Conservation (phyloP, 805 yeast genomes). For the Pichia nakasei region DNA sequence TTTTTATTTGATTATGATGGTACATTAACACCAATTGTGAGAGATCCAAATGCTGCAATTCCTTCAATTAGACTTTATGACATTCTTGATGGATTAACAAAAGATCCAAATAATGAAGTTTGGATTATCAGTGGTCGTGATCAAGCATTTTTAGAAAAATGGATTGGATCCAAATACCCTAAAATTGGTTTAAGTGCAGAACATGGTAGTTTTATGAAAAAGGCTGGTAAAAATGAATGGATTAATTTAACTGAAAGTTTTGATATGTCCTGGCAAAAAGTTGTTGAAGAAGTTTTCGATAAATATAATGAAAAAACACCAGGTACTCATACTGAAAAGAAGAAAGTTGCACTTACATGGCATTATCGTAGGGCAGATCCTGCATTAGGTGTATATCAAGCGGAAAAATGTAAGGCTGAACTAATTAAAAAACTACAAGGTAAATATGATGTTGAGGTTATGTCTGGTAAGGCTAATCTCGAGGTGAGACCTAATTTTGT, state of each 20-base stretch:
- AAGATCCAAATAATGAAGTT: slow-evolving; percentile 74
- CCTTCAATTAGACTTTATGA: slow-evolving; percentile 68
- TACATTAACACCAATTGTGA: slow-evolving; percentile 90
- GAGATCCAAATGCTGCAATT: slow-evolving; percentile 96
- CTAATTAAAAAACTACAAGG: slow-evolving; percentile 43
- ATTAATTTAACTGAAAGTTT: slow-evolving; percentile 68
- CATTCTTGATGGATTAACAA: slow-evolving; percentile 49
- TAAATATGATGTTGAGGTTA: slow-evolving; percentile 80
- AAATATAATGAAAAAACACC: slow-evolving; percentile 83
- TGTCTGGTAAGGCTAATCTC: slow-evolving; percentile 94
- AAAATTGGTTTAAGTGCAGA: slow-evolving; percentile 85
- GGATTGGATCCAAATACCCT: slow-evolving; percentile 64
- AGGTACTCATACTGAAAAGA: slow-evolving; percentile 77
- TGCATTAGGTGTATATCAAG: slow-evolving; percentile 82
- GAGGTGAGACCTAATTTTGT: slow-evolving; percentile 95
- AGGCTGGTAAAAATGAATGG: slow-evolving; percentile 62
- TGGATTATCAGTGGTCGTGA: slow-evolving; percentile 98
- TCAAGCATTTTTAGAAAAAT: slow-evolving; percentile 75
- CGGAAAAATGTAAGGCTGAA: slow-evolving; percentile 60
- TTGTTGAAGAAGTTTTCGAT: slow-evolving; percentile 64
- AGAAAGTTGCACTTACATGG: slow-evolving; percentile 95
- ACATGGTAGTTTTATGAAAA: slow-evolving; percentile 92
- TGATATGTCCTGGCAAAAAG: slow-evolving; percentile 94
- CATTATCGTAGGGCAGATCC: slow-evolving; percentile 95
- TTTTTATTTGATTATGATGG: slow-evolving; percentile 96